Evolutionary conservation across 768 basidiomycete genomes (phyloP).

Genomic region (Dictyophora rubrovolvata): DNA sequence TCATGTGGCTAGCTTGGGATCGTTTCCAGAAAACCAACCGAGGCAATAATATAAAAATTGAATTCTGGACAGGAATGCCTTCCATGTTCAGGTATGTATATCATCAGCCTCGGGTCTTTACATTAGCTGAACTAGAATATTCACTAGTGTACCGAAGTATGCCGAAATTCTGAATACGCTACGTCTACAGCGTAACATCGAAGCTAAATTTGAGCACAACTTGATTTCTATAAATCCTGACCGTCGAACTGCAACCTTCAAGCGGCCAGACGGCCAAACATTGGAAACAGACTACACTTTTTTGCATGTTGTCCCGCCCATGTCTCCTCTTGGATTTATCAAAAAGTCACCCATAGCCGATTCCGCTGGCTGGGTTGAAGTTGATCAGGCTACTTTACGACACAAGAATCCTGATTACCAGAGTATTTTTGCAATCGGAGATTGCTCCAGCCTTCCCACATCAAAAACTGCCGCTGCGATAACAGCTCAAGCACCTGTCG

Average conservation of each 20-base stretch:
- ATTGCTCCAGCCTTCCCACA: slow-evolving; percentile 84
- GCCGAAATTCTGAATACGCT: slow-evolving; percentile 75
- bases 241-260: slow-evolving; percentile 80
- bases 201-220: slow-evolving; percentile 76
- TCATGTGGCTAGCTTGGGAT: slow-evolving; percentile 98
- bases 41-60: slow-evolving; percentile 44
- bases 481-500: slow-evolving; percentile 81
- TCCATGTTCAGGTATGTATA: slow-evolving; percentile 63
- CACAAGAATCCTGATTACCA: slow-evolving; percentile 70
- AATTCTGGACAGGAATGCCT: slow-evolving; percentile 87
- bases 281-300: slow-evolving; percentile 70
- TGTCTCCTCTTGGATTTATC: slow-evolving; percentile 79
- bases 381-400: slow-evolving; percentile 70
- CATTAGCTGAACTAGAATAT: not conserved
- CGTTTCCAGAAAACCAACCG: slow-evolving; percentile 55
- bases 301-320: slow-evolving; percentile 83
- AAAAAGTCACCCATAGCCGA: slow-evolving; percentile 73
- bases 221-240: slow-evolving; percentile 61
- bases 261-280: slow-evolving; percentile 58
- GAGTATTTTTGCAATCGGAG: slow-evolving; percentile 89
- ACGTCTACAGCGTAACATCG: slow-evolving; percentile 68
- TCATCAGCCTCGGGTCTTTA: not conserved
- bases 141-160: slow-evolving; percentile 75
- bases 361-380: slow-evolving; percentile 80
- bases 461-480: slow-evolving; percentile 96